These are phyloP conservation scores for Neurospora sp. DNA, from an alignment of 495 filamentous ascomycete genomes.

Conservation along the genomic window DNA sequence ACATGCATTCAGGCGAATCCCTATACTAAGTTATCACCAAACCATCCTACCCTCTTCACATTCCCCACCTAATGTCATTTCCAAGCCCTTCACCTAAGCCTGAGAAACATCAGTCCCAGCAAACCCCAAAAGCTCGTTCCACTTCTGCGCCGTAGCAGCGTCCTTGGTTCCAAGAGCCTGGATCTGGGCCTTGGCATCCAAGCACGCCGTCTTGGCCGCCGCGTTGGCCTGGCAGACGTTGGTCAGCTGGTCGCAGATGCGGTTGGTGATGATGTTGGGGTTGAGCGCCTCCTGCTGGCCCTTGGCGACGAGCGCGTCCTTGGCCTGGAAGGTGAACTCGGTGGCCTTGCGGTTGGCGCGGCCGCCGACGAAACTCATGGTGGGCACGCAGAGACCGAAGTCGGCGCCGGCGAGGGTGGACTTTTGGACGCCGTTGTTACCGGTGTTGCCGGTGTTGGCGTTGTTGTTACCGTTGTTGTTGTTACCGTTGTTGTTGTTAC, in stretches of 20 bases:
- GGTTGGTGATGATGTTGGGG: constrained; percentile 57
- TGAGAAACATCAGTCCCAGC: constrained; percentile 18
- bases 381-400: constrained; percentile 44
- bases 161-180: constrained; percentile 29
- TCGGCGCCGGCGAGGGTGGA: constrained; percentile 29
- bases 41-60: not conserved
- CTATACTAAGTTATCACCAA: not conserved
- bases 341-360: constrained; percentile 32
- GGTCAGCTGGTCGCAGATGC: constrained; percentile 50
- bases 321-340: constrained; percentile 46
- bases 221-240: constrained; percentile 47
- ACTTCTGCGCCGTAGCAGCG: constrained; percentile 30
- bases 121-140: constrained; percentile 35
- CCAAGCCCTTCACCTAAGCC: not conserved
- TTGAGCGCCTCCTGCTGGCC: constrained; percentile 46
- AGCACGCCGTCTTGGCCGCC: constrained; percentile 40
- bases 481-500: not conserved
- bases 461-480: not conserved
- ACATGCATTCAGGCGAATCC: not conserved
- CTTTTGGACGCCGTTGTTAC: constrained; percentile 4
- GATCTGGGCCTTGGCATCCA: constrained; percentile 32
- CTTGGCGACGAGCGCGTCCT: constrained; percentile 34
- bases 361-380: constrained; percentile 43
- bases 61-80: not conserved
- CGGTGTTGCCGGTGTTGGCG: not conserved